A percentile compares a stretch with the other conserved stretches of the same genome.
Evolutionary conservation across 805 yeast genomes (phyloP).

Genomic region (Metschnikowia lunata): DNA sequence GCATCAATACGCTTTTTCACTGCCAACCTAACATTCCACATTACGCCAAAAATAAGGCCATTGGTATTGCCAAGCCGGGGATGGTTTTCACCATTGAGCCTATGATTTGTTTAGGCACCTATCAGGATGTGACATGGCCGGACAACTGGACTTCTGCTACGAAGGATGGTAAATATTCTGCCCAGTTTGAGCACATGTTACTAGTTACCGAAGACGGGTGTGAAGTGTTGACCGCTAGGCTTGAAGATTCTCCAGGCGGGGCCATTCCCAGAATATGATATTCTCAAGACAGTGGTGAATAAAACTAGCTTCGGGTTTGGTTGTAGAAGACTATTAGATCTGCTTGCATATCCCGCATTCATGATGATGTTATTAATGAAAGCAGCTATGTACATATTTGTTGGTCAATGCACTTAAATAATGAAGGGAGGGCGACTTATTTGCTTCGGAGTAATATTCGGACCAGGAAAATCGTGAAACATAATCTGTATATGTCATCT

Average conservation of each 20-base stretch:
- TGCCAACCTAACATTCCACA: conserved; percentile 92
- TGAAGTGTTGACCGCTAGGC: conserved; percentile 83
- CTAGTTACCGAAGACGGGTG: conserved; percentile 90
- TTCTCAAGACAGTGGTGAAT: no score
- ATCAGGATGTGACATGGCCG: conserved; percentile 86
- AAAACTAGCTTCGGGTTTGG: no score
- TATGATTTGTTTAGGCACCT: conserved; percentile 84
- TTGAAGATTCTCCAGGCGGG: conserved; percentile 85
- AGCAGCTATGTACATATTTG: no score
- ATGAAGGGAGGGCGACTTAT: no score
- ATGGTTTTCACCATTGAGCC: conserved; percentile 97
- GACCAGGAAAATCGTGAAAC: no score
- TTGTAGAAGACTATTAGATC: no score
- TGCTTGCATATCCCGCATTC: no score
- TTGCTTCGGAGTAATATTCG: no score
- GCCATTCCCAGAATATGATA: conserved; percentile 38
- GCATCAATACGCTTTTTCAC: conserved; percentile 82
- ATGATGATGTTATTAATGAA: no score
- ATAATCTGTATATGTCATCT: no score
- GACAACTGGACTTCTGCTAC: conserved; percentile 96
- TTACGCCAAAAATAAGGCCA: conserved; percentile 87
- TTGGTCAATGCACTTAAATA: no score
- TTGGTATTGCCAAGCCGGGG: conserved; percentile 93
- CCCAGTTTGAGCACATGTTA: conserved; percentile 94
- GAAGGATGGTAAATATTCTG: conserved; percentile 82